Evolutionary conservation across 306 rosid species (phyloP), one percentile per base, ranked within the genome.

Genomic region (Alnus glutinosa): DNA sequence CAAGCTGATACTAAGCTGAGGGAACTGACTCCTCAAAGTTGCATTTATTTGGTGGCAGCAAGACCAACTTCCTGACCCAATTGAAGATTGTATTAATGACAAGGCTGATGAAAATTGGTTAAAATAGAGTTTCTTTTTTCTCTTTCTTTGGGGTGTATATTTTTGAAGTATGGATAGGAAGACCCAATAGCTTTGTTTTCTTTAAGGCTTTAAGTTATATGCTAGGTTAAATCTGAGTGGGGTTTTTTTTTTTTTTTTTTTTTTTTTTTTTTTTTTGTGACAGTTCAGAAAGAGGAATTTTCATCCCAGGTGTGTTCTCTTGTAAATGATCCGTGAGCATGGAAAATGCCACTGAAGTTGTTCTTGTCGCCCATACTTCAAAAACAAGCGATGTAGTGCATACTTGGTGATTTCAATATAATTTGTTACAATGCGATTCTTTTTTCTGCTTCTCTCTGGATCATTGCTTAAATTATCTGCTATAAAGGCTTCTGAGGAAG

Each of bases 281-380:
- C 55, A n/a, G 70, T 68, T 49, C 15, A 16, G 39, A 79, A 67
- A 44, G 28, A 71, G 54, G 71, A 72, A 73, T 77, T 15, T 70
- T 79, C 77, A 55, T 81, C 23, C 78, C 48, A 50, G 52, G 50
- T 51, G 77, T 80, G 78, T 75, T 47, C 51, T 84, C 15, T 77
- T 82, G 84, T 88, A 83, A 81, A 81, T 88, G 62, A 67, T 72
- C 63, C 79, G 72, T 79, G 36, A 73, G 61, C 23, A 58, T 77
- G 52, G 77, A 74, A 23, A 57, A 18, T 52, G 73, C 62, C 79
- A 12, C 1, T 8, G 4, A 39, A 51, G 73, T 50, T 82, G 61
- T 75, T 51, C 72, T 85, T 71, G 76, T 58, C 75, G 39, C 74
- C 72, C 61, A 18, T 49, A 14, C 51, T 67, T 76, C 46, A 75